Conservation (phyloP, 1,139 yeast species). For the Lodderomyces beijingensis region DNA sequence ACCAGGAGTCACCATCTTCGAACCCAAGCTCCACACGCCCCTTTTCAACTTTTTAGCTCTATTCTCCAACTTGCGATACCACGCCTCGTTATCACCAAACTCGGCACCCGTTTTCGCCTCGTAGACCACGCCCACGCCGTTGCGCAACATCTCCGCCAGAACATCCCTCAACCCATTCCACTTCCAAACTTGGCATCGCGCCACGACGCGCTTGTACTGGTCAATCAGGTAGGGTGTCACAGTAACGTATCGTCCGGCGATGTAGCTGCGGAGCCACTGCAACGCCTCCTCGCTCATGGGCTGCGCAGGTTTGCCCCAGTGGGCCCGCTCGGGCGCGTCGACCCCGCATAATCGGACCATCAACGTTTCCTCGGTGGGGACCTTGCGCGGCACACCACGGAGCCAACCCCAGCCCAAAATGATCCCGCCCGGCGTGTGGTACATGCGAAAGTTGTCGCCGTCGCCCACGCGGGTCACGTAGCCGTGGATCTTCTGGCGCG, state of each 20-base stretch:
- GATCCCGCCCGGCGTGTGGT: slow-evolving; percentile 90
- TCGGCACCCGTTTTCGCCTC: slow-evolving; percentile 81
- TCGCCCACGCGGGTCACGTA: slow-evolving; percentile 91
- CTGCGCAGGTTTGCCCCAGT: slow-evolving; percentile 93
- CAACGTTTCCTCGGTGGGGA: slow-evolving; percentile 53
- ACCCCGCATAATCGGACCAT: slow-evolving; percentile 83
- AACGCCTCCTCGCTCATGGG: slow-evolving; percentile 84
- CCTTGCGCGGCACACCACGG: slow-evolving; percentile 41
- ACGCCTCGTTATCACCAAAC: slow-evolving; percentile 69
- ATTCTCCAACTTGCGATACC: slow-evolving; percentile 56
- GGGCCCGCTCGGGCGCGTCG: slow-evolving; percentile 97
- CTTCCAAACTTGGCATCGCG: slow-evolving; percentile 71
- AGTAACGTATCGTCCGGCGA: slow-evolving; percentile 63
- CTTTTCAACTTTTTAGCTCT: slow-evolving; percentile 50
- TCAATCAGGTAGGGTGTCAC: slow-evolving; percentile 78
- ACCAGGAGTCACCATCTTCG: slow-evolving; percentile 69
- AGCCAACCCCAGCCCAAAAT: slow-evolving; percentile 94
- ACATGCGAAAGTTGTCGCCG: slow-evolving; percentile 91
- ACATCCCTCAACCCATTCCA: slow-evolving; percentile 75
- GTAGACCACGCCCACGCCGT: slow-evolving; percentile 84
- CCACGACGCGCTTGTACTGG: slow-evolving; percentile 87
- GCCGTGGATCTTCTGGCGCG: slow-evolving; percentile 53
- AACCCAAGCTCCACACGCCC: slow-evolving; percentile 70
- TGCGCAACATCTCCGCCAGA: slow-evolving; percentile 78
- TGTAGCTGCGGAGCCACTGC: slow-evolving; percentile 61